These are phyloP conservation scores for Xylaria grammica DNA, from an alignment of 495 filamentous ascomycete species.

Conservation along the genomic window DNA sequence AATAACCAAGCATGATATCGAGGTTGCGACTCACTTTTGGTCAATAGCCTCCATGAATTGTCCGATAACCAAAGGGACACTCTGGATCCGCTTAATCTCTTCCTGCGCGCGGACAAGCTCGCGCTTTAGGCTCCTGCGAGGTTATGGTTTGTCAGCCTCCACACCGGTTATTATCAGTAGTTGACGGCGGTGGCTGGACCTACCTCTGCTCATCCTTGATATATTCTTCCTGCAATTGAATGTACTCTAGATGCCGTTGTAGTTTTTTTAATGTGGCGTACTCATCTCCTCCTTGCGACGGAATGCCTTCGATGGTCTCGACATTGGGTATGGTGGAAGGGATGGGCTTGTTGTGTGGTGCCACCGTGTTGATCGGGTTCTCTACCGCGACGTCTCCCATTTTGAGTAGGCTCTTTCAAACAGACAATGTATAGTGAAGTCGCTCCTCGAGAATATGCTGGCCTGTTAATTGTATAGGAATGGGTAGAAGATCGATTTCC, in stretches of 20 bases:
- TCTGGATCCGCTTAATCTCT: slow-evolving; percentile 99
- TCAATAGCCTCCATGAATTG: slow-evolving; percentile 99
- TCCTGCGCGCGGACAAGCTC: slow-evolving; percentile 97
- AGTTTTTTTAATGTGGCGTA: slow-evolving; percentile 94
- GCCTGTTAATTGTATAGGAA: neutral
- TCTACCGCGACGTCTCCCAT: slow-evolving; percentile 89
- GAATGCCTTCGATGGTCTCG: slow-evolving; percentile 82
- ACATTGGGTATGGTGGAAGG: slow-evolving; percentile 88
- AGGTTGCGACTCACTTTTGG: slow-evolving; percentile 75
- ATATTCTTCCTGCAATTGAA: slow-evolving; percentile 98
- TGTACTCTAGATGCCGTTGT: slow-evolving; percentile 96
- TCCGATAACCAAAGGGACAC: slow-evolving; percentile 95
- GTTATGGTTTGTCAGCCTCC: slow-evolving; percentile 20
- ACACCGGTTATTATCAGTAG: neutral
- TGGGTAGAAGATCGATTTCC: neutral
- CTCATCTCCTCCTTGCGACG: slow-evolving; percentile 84
- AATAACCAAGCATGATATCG: neutral
- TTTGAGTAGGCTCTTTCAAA: slow-evolving; percentile 32
- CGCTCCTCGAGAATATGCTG: neutral
- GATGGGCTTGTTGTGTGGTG: slow-evolving; percentile 76
- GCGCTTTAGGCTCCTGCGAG: slow-evolving; percentile 84
- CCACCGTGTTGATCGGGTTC: slow-evolving; percentile 72
- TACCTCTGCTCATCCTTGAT: slow-evolving; percentile 99
- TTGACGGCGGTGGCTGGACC: slow-evolving; percentile 9
- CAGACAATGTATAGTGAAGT: neutral